A percentile compares a stretch with the other conserved stretches of the same genome.
phyloP scores from a whole-genome alignment of 805 yeast genomes.

The Monosporozyma servazzii region DNA sequence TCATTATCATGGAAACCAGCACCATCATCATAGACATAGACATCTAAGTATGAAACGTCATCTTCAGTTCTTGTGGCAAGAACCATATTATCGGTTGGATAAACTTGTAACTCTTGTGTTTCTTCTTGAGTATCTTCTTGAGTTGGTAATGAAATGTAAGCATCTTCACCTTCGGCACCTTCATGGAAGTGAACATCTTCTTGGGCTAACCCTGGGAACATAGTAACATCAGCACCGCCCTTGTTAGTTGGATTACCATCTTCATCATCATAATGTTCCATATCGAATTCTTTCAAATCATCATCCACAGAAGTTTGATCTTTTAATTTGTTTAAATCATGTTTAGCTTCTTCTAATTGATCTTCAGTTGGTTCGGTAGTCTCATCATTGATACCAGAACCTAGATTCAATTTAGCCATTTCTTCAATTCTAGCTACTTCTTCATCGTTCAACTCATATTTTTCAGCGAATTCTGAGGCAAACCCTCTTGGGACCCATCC shows the following conservation, averaged over 20 bases:
- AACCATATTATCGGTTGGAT: slow-evolving; percentile 82
- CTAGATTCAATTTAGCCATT: slow-evolving; percentile 74
- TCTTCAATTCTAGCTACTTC: slow-evolving; percentile 86
- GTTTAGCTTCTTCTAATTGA: slow-evolving; percentile 26
- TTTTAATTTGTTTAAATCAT: slow-evolving; percentile 28
- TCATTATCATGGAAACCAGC: slow-evolving; percentile 70
- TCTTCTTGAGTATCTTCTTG: slow-evolving; percentile 61
- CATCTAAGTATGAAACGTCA: slow-evolving; percentile 84
- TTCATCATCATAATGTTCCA: slow-evolving; percentile 74
- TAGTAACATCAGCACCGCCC: slow-evolving; percentile 51
- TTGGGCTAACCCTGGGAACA: slow-evolving; percentile 64
- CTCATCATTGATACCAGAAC: slow-evolving; percentile 67
- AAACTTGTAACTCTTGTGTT: slow-evolving; percentile 72
- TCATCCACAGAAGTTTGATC: slow-evolving; percentile 63
- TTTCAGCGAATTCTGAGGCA: slow-evolving; percentile 86
- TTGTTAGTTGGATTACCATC: slow-evolving; percentile 29
- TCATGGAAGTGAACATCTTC: slow-evolving; percentile 50
- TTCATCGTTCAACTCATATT: slow-evolving; percentile 79
- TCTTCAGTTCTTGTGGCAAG: slow-evolving; percentile 94
- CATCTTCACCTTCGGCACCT: slow-evolving; percentile 34
- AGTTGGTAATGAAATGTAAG: slow-evolving; percentile 39
- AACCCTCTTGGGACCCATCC: slow-evolving; percentile 95
- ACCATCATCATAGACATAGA: slow-evolving; percentile 89
- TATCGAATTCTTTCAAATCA: slow-evolving; percentile 78
- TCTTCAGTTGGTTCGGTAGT: slow-evolving; percentile 35